These are phyloP conservation scores for Gaertneriomyces sp. DNA, from an alignment of 192 early-diverging fungal genomes.

Conservation along the genomic window DNA sequence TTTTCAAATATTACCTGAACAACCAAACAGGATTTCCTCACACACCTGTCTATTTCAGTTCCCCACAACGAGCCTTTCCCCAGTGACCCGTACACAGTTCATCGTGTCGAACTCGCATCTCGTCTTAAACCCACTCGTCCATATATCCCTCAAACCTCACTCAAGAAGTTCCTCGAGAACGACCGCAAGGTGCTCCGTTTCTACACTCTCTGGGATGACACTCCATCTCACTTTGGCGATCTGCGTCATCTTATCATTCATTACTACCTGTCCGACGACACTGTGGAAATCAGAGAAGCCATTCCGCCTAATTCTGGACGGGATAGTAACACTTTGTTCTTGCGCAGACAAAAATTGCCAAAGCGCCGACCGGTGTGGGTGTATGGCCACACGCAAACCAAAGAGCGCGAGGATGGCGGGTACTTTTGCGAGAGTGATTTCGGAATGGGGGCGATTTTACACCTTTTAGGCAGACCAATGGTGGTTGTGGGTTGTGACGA, in stretches of 20 bases:
- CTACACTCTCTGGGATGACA: slow-evolving; percentile 66
- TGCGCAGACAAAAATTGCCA: slow-evolving; percentile 48
- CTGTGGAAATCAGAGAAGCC: slow-evolving; percentile 55
- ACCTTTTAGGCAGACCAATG: slow-evolving; percentile 56
- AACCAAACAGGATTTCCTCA: slow-evolving; percentile 41
- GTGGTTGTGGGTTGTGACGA: slow-evolving; percentile 63
- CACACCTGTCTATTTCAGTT: slow-evolving; percentile 26
- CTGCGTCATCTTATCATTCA: slow-evolving; percentile 58
- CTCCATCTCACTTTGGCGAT: slow-evolving; percentile 51
- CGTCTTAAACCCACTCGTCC: slow-evolving; percentile 51
- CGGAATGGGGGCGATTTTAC: slow-evolving; percentile 53
- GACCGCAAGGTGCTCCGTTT: slow-evolving; percentile 61
- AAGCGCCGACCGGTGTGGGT: slow-evolving; percentile 37
- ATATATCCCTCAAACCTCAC: slow-evolving; percentile 36
- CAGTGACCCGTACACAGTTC: slow-evolving; percentile 49
- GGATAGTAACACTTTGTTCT: slow-evolving; percentile 53
- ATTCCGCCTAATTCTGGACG: slow-evolving; percentile 54
- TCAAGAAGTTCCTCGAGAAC: slow-evolving; percentile 61
- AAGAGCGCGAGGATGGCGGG: slow-evolving; percentile 29
- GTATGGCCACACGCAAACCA: slow-evolving; percentile 17
- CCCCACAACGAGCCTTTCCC: slow-evolving; percentile 44
- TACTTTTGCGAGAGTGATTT: slow-evolving; percentile 54
- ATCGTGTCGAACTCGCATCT: slow-evolving; percentile 42
- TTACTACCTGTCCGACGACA: slow-evolving; percentile 61
- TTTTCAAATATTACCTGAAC: too few relatives aligned